Conservation (phyloP, 148 eudicot genomes). For the Chenopodium quinoa region DNA sequence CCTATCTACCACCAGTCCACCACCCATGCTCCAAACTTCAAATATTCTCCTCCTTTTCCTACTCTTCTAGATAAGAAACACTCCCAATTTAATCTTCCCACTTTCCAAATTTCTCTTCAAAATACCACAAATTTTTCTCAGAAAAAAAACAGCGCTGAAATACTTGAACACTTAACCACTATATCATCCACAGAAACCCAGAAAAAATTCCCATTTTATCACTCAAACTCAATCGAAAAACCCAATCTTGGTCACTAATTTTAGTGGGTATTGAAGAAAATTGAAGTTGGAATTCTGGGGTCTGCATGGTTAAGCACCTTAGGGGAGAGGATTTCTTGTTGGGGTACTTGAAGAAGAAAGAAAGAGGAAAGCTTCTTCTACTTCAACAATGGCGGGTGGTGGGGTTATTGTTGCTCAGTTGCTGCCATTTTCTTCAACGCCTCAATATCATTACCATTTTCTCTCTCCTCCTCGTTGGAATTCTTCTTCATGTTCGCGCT, state of each 20-base stretch:
- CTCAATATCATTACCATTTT: constrained; percentile 10
- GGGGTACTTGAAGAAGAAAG: constrained; percentile 40
- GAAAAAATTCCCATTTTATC: not conserved
- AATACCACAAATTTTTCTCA: not conserved
- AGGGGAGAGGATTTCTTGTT: constrained; percentile 31
- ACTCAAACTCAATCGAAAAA: not conserved
- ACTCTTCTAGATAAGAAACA: constrained; percentile 22
- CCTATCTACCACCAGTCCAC: constrained; percentile 5
- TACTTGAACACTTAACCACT: constrained; percentile 5
- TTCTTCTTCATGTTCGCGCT: constrained; percentile 23
- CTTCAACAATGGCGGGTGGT: constrained; percentile 29
- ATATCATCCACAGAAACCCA: constrained; percentile 21
- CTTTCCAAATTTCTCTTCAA: constrained; percentile 6
- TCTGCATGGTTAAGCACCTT: constrained; percentile 41
- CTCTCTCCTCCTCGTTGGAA: constrained; percentile 20
- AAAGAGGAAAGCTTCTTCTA: constrained; percentile 25
- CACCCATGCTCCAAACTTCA: not conserved
- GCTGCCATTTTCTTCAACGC: constrained; percentile 31
- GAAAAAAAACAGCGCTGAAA: not conserved
- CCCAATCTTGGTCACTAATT: constrained; percentile 1
- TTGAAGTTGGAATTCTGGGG: constrained; percentile 11
- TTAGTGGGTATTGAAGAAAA: too few species aligned
- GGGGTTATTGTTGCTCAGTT: constrained; percentile 44
- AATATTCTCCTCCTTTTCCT: not conserved
- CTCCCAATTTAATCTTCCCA: constrained; percentile 8